These are phyloP conservation scores for Penicillium sp. DNA, from an alignment of 2,329 filamentous ascomycete genomes.

Conservation along the genomic window DNA sequence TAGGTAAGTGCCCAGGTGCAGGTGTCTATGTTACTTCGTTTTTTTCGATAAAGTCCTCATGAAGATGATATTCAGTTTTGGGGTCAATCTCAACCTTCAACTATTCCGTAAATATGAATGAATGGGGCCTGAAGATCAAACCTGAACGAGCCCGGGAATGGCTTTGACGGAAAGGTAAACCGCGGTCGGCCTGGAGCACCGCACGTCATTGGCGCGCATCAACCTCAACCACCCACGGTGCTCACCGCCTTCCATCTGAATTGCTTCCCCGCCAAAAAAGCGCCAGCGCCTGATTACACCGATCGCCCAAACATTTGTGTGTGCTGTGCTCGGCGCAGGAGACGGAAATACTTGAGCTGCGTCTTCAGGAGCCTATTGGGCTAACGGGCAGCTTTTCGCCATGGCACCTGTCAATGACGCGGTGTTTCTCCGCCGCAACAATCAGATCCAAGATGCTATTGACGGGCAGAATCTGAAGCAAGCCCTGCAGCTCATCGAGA, in stretches of 20 bases:
- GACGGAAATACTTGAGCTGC: constrained; percentile 7
- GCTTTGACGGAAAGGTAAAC: neutral
- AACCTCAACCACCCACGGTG: neutral
- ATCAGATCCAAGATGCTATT: constrained; percentile 53
- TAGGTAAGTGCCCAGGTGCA: no score
- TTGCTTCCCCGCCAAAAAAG: constrained; percentile 26
- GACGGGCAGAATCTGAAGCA: constrained; percentile 52
- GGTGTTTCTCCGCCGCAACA: constrained; percentile 49
- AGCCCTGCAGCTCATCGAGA: constrained; percentile 53
- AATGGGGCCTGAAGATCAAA: no score
- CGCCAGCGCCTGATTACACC: constrained; percentile 1
- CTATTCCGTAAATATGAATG: no score
- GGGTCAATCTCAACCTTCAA: no score
- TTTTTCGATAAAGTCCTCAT: no score
- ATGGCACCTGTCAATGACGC: constrained; percentile 42
- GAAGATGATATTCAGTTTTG: no score
- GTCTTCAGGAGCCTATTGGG: neutral
- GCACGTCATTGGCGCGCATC: neutral
- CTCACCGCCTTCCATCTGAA: constrained; percentile 21
- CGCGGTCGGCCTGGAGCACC: neutral
- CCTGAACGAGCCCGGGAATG: no score
- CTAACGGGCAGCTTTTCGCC: neutral
- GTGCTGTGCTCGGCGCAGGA: constrained; percentile 33
- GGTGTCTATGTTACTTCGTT: no score
- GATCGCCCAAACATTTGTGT: constrained; percentile 8